These are phyloP conservation scores for Colletotrichum sp. DNA, from an alignment of 2,329 filamentous ascomycete genomes.

Conservation along the genomic window DNA sequence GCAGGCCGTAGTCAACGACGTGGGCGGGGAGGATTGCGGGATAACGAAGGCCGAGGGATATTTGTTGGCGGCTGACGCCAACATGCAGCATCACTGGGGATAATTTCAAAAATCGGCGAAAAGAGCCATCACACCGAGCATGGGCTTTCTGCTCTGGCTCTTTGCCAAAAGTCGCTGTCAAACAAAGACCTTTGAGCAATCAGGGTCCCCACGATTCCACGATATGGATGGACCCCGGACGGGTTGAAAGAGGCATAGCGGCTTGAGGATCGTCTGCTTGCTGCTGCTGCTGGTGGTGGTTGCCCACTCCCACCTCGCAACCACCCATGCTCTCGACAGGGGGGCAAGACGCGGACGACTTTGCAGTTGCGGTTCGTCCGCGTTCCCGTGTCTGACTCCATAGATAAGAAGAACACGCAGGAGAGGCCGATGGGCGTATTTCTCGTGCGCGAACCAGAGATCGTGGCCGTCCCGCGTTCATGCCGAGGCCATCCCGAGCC, in stretches of 20 bases:
- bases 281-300: neutral
- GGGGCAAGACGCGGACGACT: neutral
- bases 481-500: neutral
- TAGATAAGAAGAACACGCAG: constrained; percentile 10
- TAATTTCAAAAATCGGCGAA: neutral
- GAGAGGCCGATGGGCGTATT: neutral
- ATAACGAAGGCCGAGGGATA: neutral
- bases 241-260: constrained; percentile 4
- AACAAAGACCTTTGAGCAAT: neutral
- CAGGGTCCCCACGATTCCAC: constrained; percentile 15
- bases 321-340: neutral
- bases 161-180: neutral
- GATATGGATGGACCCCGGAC: constrained; percentile 9
- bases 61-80: neutral
- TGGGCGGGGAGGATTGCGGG: neutral
- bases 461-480: neutral
- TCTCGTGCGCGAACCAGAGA: constrained; percentile 8
- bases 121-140: neutral
- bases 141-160: neutral
- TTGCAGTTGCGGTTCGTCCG: constrained; percentile 13
- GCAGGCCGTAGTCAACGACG: neutral
- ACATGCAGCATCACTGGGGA: neutral
- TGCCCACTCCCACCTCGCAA: neutral
- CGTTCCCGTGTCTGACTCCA: constrained; percentile 2
- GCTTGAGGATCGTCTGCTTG: neutral